These are phyloP conservation scores for Leccinum rimulosum DNA, from an alignment of 768 basidiomycete species.

Conservation along the genomic window DNA sequence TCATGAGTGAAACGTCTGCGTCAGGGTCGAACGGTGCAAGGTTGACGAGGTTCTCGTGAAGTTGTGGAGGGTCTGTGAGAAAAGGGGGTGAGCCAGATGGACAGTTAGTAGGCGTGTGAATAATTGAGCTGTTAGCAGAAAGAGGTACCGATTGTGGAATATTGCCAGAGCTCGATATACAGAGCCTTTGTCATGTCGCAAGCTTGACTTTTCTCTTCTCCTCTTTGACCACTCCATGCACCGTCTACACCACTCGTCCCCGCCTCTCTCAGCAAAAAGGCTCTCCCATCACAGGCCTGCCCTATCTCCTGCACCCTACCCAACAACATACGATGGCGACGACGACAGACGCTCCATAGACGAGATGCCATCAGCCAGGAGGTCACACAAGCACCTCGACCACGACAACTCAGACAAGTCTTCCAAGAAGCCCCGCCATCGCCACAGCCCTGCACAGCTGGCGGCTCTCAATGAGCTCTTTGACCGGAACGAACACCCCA, in stretches of 20 bases:
- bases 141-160: slow-evolving; percentile 37
- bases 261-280: slow-evolving; percentile 13
- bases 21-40: background rate
- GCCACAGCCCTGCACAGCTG: slow-evolving; percentile 70
- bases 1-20: background rate
- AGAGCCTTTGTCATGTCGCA: slow-evolving; percentile 39
- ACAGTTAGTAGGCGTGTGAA: slow-evolving; percentile 28
- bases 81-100: background rate
- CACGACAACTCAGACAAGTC: slow-evolving; percentile 24
- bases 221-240: slow-evolving; percentile 27
- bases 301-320: slow-evolving; percentile 10
- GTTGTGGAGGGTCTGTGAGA: background rate
- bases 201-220: slow-evolving; percentile 34
- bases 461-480: slow-evolving; percentile 77
- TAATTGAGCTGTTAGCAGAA: slow-evolving; percentile 23
- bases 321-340: slow-evolving; percentile 17
- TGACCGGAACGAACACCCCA: slow-evolving; percentile 72
- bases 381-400: slow-evolving; percentile 25
- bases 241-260: slow-evolving; percentile 14
- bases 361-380: slow-evolving; percentile 25
- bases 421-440: slow-evolving; percentile 73
- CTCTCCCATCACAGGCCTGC: slow-evolving; percentile 8
- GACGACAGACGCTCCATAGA: slow-evolving; percentile 21
- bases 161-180: slow-evolving; percentile 39
- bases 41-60: background rate